These are phyloP conservation scores for Exutisphaerella laricina DNA, from an alignment of 2,329 filamentous ascomycete species.

Conservation along the genomic window DNA sequence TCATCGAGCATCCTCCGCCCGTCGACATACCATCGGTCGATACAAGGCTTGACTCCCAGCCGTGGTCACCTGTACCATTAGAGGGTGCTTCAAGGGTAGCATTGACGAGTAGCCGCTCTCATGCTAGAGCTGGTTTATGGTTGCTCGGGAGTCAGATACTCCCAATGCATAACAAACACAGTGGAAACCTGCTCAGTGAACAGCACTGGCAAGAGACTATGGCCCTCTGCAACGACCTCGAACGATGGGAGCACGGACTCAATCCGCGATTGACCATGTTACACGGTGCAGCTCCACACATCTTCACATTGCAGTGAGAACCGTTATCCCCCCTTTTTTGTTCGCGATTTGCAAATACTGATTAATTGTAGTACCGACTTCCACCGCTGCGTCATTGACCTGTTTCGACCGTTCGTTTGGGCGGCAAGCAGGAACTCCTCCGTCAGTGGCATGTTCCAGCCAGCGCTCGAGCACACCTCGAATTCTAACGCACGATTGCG, in stretches of 20 bases:
- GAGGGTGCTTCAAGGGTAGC: conserved; percentile 1
- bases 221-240: not conserved
- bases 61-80: conserved; percentile 9
- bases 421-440: not conserved
- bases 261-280: conserved; percentile 4
- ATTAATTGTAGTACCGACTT: conserved; percentile 7
- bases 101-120: conserved; percentile 8
- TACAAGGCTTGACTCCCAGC: conserved; percentile 2
- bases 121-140: conserved; percentile 9
- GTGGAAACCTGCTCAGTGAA: not conserved
- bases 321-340: no score
- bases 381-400: conserved; percentile 10
- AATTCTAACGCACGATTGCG: conserved; percentile 5
- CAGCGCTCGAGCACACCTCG: not conserved
- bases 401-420: conserved; percentile 10
- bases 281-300: conserved; percentile 9
- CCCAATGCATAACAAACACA: conserved; percentile 1
- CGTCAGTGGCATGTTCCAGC: not conserved
- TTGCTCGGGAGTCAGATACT: conserved; percentile 2
- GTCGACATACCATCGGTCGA: conserved; percentile 3
- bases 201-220: conserved; percentile 6
- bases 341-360: not conserved
- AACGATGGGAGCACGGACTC: conserved; percentile 3
- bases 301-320: conserved; percentile 12
- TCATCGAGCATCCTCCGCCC: conserved; percentile 1